Conservation (phyloP, 345 rosid species). For the Pugionium cornutum region DNA sequence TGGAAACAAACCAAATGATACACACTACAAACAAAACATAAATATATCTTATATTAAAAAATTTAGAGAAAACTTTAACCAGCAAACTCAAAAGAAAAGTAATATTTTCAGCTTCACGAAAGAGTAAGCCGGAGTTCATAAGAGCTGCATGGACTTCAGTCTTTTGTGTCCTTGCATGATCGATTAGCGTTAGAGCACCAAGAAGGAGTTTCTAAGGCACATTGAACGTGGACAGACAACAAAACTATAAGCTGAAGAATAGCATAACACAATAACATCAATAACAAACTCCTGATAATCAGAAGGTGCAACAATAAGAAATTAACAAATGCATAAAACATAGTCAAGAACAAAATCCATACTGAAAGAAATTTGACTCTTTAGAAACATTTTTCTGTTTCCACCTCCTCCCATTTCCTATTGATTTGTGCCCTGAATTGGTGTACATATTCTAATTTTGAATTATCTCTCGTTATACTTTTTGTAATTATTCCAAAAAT, state of each 20-base stretch:
- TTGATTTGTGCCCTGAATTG: conserved; percentile 5
- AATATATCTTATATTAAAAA: background rate
- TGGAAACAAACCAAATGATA: conserved; percentile 8
- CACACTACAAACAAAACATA: background rate
- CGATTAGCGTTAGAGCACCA: conserved; percentile 80
- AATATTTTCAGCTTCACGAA: conserved; percentile 88
- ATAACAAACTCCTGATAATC: conserved; percentile 5
- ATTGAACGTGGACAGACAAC: conserved; percentile 60
- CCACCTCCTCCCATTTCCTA: conserved; percentile 19
- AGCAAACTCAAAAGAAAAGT: conserved; percentile 89
- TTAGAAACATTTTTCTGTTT: background rate
- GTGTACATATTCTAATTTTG: conserved; percentile 22
- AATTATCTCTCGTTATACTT: background rate
- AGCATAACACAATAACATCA: conserved; percentile 12
- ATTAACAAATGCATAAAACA: background rate
- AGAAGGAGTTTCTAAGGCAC: conserved; percentile 95
- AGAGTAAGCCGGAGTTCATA: conserved; percentile 94
- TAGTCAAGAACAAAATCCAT: conserved; percentile 19
- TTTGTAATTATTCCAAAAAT: conserved; percentile 1
- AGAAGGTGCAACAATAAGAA: conserved; percentile 18
- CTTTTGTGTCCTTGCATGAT: conserved; percentile 70
- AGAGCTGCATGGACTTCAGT: conserved; percentile 86
- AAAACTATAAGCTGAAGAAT: conserved; percentile 13
- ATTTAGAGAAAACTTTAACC: conserved; percentile 46
- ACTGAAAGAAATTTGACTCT: background rate